These are phyloP conservation scores for Diplodia scrobiculata DNA, from an alignment of 2,329 filamentous ascomycete species.

Conservation along the genomic window DNA sequence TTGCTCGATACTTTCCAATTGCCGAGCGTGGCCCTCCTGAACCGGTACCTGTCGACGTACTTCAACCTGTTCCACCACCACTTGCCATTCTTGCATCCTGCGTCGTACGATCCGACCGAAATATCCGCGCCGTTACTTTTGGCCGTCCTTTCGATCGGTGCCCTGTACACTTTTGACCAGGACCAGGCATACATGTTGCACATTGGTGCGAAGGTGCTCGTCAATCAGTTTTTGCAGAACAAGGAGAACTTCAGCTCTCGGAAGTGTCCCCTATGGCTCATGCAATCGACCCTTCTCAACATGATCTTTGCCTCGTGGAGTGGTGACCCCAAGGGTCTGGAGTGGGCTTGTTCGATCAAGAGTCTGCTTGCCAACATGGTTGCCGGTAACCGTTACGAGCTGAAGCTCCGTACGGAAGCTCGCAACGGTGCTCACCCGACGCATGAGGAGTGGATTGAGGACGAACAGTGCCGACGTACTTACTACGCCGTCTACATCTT, in stretches of 20 bases:
- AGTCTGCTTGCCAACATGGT: conserved; percentile 98
- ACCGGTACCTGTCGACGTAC: conserved; percentile 92
- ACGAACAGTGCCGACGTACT: conserved; percentile 92
- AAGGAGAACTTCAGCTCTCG: conserved; percentile 98
- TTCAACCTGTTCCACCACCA: conserved; percentile 98
- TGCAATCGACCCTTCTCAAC: conserved; percentile 95
- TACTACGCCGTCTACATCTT: conserved; percentile 99
- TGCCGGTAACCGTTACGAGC: conserved; percentile 91
- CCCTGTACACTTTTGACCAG: conserved; percentile 94
- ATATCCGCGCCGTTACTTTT: conserved; percentile 81
- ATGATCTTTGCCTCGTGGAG: conserved; percentile 99
- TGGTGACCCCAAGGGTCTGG: conserved; percentile 92
- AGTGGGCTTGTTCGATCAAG: conserved; percentile 99
- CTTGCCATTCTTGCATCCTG: conserved; percentile 89
- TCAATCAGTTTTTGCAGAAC: conserved; percentile 95
- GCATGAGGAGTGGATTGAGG: conserved; percentile 90
- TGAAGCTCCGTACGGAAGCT: conserved; percentile 88
- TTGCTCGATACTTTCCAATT: conserved; percentile 88
- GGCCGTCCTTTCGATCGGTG: conserved; percentile 90
- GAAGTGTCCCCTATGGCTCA: conserved; percentile 96
- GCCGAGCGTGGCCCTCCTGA: conserved; percentile 76
- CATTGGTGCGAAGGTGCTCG: conserved; percentile 94
- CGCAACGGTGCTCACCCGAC: conserved; percentile 74
- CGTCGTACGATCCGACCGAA: conserved; percentile 80
- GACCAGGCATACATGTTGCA: conserved; percentile 97